These are phyloP conservation scores for Actinidia polygama DNA, from an alignment of 179 eudicot genomes.

Conservation along the genomic window DNA sequence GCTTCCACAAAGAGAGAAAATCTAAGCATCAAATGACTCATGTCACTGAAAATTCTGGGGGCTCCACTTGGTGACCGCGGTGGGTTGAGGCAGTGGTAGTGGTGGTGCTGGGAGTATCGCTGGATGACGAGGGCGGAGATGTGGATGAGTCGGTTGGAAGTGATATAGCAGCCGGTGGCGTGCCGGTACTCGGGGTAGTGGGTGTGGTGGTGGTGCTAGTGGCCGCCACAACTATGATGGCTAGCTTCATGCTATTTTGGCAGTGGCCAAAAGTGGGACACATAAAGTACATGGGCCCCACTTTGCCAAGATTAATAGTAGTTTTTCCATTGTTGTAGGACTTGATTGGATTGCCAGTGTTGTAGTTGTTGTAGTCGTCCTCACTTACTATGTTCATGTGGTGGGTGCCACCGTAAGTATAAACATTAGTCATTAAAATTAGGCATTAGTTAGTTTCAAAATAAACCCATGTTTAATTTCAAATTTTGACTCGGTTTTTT, in stretches of 20 bases:
- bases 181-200: too few relatives aligned
- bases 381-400: neutral
- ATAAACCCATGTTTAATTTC: too few relatives aligned
- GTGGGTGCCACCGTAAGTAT: neutral
- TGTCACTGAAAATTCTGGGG: neutral
- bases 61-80: neutral
- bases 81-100: neutral
- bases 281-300: constrained; percentile 3
- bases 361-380: neutral
- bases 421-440: neutral
- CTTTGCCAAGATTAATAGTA: neutral
- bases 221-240: neutral
- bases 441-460: too few relatives aligned
- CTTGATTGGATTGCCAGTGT: neutral
- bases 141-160: neutral
- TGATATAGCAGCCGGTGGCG: neutral
- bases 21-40: neutral
- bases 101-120: neutral
- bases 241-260: neutral
- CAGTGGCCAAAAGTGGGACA: neutral
- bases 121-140: neutral
- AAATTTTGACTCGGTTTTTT: too few relatives aligned
- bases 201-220: neutral
- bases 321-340: neutral
- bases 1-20: constrained; percentile 17